A percentile compares a stretch with the other conserved stretches of the same genome.
These are phyloP conservation scores for Pistacia integerrima DNA, from an alignment of 345 rosid species.

Conservation along the genomic window DNA sequence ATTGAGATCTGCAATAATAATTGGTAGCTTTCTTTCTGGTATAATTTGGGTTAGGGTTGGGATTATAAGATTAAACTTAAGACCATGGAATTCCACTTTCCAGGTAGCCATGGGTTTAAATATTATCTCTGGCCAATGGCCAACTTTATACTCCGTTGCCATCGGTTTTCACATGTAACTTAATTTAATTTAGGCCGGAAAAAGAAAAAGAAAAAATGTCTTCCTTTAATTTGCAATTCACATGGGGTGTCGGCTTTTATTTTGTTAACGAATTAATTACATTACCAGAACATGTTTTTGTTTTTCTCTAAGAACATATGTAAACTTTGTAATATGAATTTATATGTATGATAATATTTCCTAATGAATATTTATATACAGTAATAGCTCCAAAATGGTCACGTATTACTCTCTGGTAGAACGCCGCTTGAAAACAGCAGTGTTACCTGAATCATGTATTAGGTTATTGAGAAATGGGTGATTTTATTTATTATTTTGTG, in stretches of 20 bases:
- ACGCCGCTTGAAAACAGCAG: no score
- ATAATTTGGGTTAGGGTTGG: background rate
- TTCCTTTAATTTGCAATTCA: background rate
- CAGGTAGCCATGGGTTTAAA: background rate
- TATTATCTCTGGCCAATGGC: background rate
- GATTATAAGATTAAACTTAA: background rate
- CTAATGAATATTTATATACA: no score
- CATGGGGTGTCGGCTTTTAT: background rate
- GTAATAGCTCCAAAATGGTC: background rate
- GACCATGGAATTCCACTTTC: background rate
- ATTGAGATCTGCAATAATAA: no score
- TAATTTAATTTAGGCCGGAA: background rate
- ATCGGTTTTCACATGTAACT: background rate
- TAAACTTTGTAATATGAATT: no score
- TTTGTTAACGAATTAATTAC: background rate
- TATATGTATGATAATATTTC: no score
- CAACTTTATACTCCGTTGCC: background rate
- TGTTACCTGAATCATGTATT: no score
- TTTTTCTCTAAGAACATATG: no score
- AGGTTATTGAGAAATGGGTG: no score
- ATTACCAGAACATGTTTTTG: no score
- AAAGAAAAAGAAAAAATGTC: background rate
- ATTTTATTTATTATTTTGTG: no score
- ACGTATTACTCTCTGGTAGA: background rate
- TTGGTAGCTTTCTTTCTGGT: background rate